Conservation (phyloP, 2,329 filamentous ascomycete species). For the Fusarium newnesense region DNA sequence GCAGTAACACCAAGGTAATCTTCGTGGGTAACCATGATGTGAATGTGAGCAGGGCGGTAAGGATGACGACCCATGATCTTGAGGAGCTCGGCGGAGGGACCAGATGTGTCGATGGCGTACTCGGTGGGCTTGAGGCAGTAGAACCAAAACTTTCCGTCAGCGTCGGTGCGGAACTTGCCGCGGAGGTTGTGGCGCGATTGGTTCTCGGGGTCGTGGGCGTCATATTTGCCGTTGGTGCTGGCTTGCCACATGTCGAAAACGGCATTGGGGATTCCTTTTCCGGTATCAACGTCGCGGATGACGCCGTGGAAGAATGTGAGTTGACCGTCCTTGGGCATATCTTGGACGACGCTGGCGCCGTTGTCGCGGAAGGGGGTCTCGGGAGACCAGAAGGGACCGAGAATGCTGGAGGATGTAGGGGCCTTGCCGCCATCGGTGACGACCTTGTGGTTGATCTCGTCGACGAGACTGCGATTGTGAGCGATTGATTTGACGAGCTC, state of each 20-base stretch:
- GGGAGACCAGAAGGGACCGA: constrained; percentile 82
- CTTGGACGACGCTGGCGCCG: constrained; percentile 73
- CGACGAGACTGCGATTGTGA: constrained; percentile 19
- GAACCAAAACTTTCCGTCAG: constrained; percentile 76
- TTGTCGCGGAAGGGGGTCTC: constrained; percentile 77
- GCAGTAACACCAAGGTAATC: constrained; percentile 78
- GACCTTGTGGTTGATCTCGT: constrained; percentile 72
- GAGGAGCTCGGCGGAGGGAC: constrained; percentile 55
- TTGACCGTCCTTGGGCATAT: constrained; percentile 67
- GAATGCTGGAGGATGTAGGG: constrained; percentile 80
- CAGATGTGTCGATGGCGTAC: constrained; percentile 76
- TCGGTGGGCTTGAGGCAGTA: constrained; percentile 81
- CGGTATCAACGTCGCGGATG: constrained; percentile 72
- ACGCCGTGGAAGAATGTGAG: constrained; percentile 75
- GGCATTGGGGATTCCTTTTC: constrained; percentile 72
- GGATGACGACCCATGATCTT: constrained; percentile 60
- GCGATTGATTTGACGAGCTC: background rate
- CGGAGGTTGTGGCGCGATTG: constrained; percentile 79
- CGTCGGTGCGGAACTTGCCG: constrained; percentile 78
- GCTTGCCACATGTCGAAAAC: constrained; percentile 85
- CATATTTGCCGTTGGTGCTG: constrained; percentile 79
- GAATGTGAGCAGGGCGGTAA: constrained; percentile 61
- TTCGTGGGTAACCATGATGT: constrained; percentile 67
- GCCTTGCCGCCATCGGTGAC: constrained; percentile 68
- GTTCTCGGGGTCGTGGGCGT: constrained; percentile 78